Evolutionary conservation across 805 yeast genomes (phyloP).

Genomic region (Sungouiella thailandica): DNA sequence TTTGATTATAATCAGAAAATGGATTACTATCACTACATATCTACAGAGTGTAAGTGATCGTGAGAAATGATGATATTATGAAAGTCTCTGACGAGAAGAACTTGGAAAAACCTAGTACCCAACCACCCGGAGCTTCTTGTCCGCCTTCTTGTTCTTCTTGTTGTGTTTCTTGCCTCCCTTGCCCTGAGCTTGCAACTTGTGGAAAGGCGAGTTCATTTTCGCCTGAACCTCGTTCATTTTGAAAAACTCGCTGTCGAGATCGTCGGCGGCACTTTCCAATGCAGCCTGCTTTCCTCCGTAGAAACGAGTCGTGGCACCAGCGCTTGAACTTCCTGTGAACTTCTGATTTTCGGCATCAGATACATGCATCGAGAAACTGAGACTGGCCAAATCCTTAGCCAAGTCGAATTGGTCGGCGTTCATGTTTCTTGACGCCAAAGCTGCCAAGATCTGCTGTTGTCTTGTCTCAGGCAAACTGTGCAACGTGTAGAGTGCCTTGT

Average conservation of each 20-base stretch:
- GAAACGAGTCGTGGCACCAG: slow-evolving; percentile 42
- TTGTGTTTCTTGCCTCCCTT: slow-evolving; percentile 52
- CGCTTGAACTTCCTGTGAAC: slow-evolving; percentile 9
- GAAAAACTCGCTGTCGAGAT: slow-evolving; percentile 84
- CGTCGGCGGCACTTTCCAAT: slow-evolving; percentile 70
- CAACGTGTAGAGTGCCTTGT: slow-evolving; percentile 67
- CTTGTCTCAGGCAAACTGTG: slow-evolving; percentile 66
- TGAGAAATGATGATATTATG: too few relatives aligned
- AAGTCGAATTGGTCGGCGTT: slow-evolving; percentile 52
- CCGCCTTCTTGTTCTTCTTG: slow-evolving; percentile 71
- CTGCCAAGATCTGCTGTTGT: slow-evolving; percentile 61
- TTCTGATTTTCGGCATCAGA: slow-evolving; percentile 29
- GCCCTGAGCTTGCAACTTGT: slow-evolving; percentile 34
- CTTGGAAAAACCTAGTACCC: slow-evolving; percentile 7
- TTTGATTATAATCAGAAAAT: too few relatives aligned
- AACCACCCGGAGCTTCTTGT: slow-evolving; percentile 33
- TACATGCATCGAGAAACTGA: slow-evolving; percentile 78
- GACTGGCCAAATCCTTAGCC: slow-evolving; percentile 60
- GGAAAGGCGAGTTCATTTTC: slow-evolving; percentile 67
- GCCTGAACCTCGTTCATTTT: slow-evolving; percentile 62
- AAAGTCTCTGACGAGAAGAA: background rate
- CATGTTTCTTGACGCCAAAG: slow-evolving; percentile 56
- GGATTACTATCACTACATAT: too few relatives aligned
- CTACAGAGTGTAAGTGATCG: too few relatives aligned
- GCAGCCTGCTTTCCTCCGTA: slow-evolving; percentile 86